Percentiles rank a stretch among this genome's conserved stretches.
Evolutionary conservation across 225 moss, liverwort and hornwort genomes (phyloP).

Genomic region (Asterella californica): DNA sequence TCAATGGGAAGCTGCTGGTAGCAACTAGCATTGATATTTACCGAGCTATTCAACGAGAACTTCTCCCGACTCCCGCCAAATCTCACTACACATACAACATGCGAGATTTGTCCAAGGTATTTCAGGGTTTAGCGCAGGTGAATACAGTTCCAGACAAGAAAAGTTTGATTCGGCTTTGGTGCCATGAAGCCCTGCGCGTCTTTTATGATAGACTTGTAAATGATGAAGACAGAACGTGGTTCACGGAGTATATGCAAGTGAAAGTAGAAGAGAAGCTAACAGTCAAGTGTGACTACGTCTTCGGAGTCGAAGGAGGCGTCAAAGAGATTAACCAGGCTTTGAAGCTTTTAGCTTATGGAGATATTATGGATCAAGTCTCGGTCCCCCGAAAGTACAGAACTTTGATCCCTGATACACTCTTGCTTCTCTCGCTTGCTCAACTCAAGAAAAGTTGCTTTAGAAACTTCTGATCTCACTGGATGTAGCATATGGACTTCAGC

Average conservation of each 20-base stretch:
- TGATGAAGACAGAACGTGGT: conserved; percentile 60
- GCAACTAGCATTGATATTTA: conserved; percentile 55
- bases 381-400: conserved; percentile 47
- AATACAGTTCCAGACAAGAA: conserved; percentile 51
- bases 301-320: conserved; percentile 41
- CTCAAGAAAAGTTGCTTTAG: background rate
- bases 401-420: background rate
- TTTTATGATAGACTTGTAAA: conserved; percentile 67
- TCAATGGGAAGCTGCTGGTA: conserved; percentile 48
- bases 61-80: conserved; percentile 61
- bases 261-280: conserved; percentile 46
- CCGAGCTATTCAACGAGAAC: conserved; percentile 54
- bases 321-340: conserved; percentile 42
- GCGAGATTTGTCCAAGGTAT: conserved; percentile 65
- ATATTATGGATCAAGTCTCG: conserved; percentile 58
- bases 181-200: conserved; percentile 61
- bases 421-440: background rate
- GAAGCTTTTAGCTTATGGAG: conserved; percentile 53
- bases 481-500: background rate
- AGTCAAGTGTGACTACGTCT: conserved; percentile 51
- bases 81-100: conserved; percentile 70
- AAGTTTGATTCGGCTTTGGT: conserved; percentile 53
- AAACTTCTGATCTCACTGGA: background rate
- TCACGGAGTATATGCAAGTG: conserved; percentile 53
- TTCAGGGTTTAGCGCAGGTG: conserved; percentile 59